Evolutionary conservation across 352 stramenopile genomes (phyloP), one percentile per base, ranked within the genome.

Genomic region (Globisporangium nunn): DNA sequence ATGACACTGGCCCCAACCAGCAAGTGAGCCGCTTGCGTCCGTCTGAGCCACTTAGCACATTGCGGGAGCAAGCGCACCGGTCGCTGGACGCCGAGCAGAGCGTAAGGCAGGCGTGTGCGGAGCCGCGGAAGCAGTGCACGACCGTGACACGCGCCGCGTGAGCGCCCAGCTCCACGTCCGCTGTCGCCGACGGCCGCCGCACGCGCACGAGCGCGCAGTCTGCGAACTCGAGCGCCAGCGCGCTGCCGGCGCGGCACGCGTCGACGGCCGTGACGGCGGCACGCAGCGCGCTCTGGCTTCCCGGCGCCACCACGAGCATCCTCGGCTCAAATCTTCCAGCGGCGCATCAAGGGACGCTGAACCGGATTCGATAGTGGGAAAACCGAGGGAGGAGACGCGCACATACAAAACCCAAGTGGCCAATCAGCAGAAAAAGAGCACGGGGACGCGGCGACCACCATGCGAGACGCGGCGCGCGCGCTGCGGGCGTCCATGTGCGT

Each of bases 61-160:
- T 23, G n/a, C n/a, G 33, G 30, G 6, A 56, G 8, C n/a, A 15
- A 30, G 3, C 54, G 18, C 41, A 91, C 81, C 77, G 72, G 57
- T 92, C 82, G 55, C 70, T 80, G 6, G 82, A 92, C 0, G 72
- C 79, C 2, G 79, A 88, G 50, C 70, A 80, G 2, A 91, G 29
- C 15, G 64, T 58, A n/a, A 86, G 33, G 7, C 23, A 28, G 2
- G 44, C 18, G 12, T 43, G 53, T 1, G 44, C 4, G 0, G 64
- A 66, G 0, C 66, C 48, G 4, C 58, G 37, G 8, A 65, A 82
- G 31, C 69, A 65, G 14, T 55, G 61, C 41, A 87, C 55, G 23
- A 61, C 71, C 4, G 73, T 58, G n/a, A 87, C 51, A 47, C 67
- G 73, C 43, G 81, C 69, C 15, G 43, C 35, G 52, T 89, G 76